These are phyloP conservation scores for Zalaria obscura DNA, from an alignment of 2,329 filamentous ascomycete species.

Conservation along the genomic window DNA sequence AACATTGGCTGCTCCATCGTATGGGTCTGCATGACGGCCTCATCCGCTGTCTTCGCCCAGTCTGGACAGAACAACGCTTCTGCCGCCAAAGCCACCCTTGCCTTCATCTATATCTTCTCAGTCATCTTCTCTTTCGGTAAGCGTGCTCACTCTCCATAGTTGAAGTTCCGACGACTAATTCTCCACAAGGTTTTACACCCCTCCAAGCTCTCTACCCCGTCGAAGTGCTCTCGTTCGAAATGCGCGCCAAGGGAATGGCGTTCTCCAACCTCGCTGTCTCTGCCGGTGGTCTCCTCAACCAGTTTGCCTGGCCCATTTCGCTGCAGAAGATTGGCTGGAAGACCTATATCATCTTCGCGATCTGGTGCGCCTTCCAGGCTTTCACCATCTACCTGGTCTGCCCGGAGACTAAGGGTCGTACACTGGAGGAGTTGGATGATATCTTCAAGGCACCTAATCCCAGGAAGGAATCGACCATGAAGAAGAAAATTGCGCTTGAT, in stretches of 20 bases:
- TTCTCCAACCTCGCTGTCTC: constrained; percentile 29
- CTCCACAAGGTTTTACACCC: constrained; percentile 10
- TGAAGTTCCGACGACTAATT: constrained; percentile 2
- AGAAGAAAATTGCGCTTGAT: constrained; percentile 13
- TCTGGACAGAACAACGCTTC: constrained; percentile 12
- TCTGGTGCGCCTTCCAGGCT: constrained; percentile 5
- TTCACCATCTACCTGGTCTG: constrained; percentile 18
- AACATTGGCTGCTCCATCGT: constrained; percentile 21
- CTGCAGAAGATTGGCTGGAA: constrained; percentile 11
- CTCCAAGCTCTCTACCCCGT: constrained; percentile 25
- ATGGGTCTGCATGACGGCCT: constrained; percentile 26
- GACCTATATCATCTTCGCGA: constrained; percentile 14
- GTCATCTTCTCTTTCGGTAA: constrained; percentile 17
- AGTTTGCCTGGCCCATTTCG: constrained; percentile 14
- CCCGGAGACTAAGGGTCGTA: constrained; percentile 23
- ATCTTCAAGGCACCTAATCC: constrained; percentile 13
- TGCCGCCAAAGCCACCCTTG: constrained; percentile 18
- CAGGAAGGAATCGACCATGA: constrained; percentile 14
- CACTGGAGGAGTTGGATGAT: constrained; percentile 17
- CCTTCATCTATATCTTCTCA: constrained; percentile 19
- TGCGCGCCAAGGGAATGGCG: constrained; percentile 30
- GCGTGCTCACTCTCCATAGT: no score
- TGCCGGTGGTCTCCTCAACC: constrained; percentile 27
- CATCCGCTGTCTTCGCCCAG: constrained; percentile 11
- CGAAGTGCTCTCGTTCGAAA: constrained; percentile 33